Percentiles rank a stretch among this genome's conserved stretches.
These are phyloP conservation scores for Camellia japonica DNA, from an alignment of 148 eudicot species.

Conservation along the genomic window DNA sequence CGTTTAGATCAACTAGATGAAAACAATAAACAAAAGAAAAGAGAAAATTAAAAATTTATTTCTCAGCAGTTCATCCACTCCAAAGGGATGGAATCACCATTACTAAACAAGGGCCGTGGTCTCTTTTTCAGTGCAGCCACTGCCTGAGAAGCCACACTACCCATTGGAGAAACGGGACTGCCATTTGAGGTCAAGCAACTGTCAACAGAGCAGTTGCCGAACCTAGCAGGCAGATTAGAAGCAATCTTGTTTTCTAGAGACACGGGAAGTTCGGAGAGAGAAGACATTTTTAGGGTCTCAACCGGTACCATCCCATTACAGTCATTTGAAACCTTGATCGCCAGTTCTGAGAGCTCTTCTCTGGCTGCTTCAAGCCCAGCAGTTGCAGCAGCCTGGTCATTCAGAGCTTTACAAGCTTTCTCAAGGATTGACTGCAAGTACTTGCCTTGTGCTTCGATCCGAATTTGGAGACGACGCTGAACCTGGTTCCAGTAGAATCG, in stretches of 20 bases:
- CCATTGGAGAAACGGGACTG: conserved; percentile 36
- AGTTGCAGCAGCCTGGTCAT: conserved; percentile 35
- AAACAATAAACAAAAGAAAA: too few relatives aligned
- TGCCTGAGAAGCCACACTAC: conserved; percentile 26
- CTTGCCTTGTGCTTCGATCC: conserved; percentile 67
- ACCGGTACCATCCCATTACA: conserved; percentile 24
- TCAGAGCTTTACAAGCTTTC: conserved; percentile 63
- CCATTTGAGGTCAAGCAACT: conserved; percentile 58
- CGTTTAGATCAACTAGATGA: too few relatives aligned
- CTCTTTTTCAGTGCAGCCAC: conserved; percentile 47
- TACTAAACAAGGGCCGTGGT: conserved; percentile 38
- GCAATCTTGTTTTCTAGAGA: conserved; percentile 23
- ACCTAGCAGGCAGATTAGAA: conserved; percentile 29
- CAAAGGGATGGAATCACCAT: conserved; percentile 11
- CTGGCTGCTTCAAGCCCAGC: conserved; percentile 56
- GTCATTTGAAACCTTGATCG: conserved; percentile 50
- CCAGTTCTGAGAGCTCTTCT: conserved; percentile 57
- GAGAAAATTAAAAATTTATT: too few relatives aligned
- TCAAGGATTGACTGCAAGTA: conserved; percentile 66
- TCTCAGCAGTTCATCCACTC: background rate
- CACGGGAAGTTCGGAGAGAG: conserved; percentile 22
- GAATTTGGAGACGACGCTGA: conserved; percentile 58
- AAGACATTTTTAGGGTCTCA: conserved; percentile 35
- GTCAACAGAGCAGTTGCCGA: conserved; percentile 58
- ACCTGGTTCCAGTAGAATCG: conserved; percentile 35